These are phyloP conservation scores for Phaeotremella fagi DNA, from an alignment of 768 basidiomycete genomes.

Conservation along the genomic window DNA sequence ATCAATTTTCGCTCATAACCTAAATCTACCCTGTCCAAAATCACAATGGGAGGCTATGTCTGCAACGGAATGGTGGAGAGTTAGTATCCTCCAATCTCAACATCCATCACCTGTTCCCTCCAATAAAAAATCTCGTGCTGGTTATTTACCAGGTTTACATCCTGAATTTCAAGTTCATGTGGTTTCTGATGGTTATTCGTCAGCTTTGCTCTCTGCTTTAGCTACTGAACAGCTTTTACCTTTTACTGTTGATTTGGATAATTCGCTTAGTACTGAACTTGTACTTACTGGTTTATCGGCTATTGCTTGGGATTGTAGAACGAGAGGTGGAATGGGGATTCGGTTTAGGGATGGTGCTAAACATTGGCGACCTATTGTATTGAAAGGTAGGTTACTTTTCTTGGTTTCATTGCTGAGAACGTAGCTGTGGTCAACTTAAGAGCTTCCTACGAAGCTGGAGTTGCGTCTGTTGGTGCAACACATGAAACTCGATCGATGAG, in stretches of 20 bases:
- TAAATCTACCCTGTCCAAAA: constrained; percentile 27
- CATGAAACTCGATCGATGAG: constrained; percentile 26
- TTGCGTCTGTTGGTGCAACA: constrained; percentile 11
- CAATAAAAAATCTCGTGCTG: constrained; percentile 3
- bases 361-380: constrained; percentile 31
- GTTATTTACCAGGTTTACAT: constrained; percentile 31
- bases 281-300: constrained; percentile 34
- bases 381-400: constrained; percentile 24
- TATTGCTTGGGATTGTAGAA: constrained; percentile 36
- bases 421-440: constrained; percentile 37
- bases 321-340: constrained; percentile 33
- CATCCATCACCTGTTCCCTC: background rate
- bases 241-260: constrained; percentile 25
- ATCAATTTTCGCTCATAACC: constrained; percentile 37
- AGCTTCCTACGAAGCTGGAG: constrained; percentile 24
- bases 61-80: constrained; percentile 25
- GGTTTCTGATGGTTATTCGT: constrained; percentile 26
- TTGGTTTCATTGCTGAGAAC: background rate
- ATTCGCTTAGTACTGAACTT: constrained; percentile 23
- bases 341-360: constrained; percentile 30
- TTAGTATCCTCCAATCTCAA: background rate
- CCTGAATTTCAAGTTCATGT: constrained; percentile 31
- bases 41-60: constrained; percentile 31
- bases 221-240: constrained; percentile 9
- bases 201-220: constrained; percentile 22